Percentiles rank a stretch among this genome's conserved stretches.
These are phyloP conservation scores for Wallacemonas sp. DNA, from an alignment of 208 protist species.

Conservation along the genomic window DNA sequence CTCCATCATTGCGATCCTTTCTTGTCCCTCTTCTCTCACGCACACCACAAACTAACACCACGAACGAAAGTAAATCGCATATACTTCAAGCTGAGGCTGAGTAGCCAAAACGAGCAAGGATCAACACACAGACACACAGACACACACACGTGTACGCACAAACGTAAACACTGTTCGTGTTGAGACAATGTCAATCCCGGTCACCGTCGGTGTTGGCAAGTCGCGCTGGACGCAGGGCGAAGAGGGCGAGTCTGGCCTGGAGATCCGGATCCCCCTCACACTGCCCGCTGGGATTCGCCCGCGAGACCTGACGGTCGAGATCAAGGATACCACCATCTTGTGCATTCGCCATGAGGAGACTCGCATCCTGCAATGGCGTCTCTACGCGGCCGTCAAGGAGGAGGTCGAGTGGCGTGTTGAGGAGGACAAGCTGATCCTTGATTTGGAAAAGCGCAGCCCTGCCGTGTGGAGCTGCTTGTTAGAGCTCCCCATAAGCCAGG, in stretches of 20 bases:
- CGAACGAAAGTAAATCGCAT: too few species aligned
- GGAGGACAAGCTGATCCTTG: constrained; percentile 53
- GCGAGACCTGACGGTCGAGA: constrained; percentile 70
- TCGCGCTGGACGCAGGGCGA: constrained; percentile 71
- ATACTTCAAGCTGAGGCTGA: too few species aligned
- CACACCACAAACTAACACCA: too few species aligned
- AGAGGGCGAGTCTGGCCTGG: constrained; percentile 57
- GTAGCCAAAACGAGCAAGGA: too few species aligned
- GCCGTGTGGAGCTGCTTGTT: constrained; percentile 77
- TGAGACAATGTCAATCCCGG: constrained; percentile 23
- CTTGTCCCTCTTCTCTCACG: too few species aligned
- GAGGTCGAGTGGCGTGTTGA: constrained; percentile 87
- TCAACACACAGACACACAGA: constrained; percentile 10
- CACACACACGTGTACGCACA: not conserved
- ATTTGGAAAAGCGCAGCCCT: constrained; percentile 62
- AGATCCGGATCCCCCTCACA: constrained; percentile 73
- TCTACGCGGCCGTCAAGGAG: constrained; percentile 62
- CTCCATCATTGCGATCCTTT: not conserved
- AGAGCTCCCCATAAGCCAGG: constrained; percentile 59
- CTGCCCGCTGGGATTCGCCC: constrained; percentile 65
- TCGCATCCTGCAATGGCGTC: constrained; percentile 81
- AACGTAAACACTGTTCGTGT: not conserved
- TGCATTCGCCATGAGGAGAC: constrained; percentile 67
- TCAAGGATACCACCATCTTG: constrained; percentile 78
- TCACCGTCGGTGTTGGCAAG: constrained; percentile 63